Base-by-base conservation (phyloP, 2,329 filamentous ascomycete genomes). In the Penicillium sp. region DNA sequence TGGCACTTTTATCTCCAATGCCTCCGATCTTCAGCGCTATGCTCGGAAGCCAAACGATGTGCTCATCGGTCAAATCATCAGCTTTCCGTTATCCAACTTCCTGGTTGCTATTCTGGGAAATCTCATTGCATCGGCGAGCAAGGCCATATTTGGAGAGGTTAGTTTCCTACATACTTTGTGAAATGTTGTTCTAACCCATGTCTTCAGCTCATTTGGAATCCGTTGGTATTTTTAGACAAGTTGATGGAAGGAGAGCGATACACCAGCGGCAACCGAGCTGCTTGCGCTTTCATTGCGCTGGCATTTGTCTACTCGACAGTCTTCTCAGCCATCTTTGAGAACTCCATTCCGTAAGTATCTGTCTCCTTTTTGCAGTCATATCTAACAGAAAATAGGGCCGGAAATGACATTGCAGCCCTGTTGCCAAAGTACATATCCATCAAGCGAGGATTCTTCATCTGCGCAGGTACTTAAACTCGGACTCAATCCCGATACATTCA, bases 1-100 rank as follows among this genome's bases (percentile, higher is more conserved):
- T 6, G 63, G 55, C 13, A 66, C 63, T 1, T 66, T 64, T 24
- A 60, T 64, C n/a, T 71, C 66, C 38, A 77, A 76, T 56, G 75
- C 75, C 3, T 71, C 75, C 0, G 76, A 79, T 59, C 74, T 79
- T 43, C 76, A 78, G 54, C 67, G 77, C 14, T 80, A 79, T 57
- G 72, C 77, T 0, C 61, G 49, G 0, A 71, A 70, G 40, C 72
- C 75, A 1, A 72, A 69, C 9, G 76, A 80, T 55, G 71, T 75
- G 1, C 66, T 80, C 16, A 29, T 72, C 4, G 76, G 74, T 1
- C 75, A 79, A 48, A 8, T 77, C 3, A 36, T 78, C 18, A 72
- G 75, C 18, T 78, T 77, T 49, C 77, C 76, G 0, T 13, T 78
- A 0, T 65, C 75, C 2, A 76, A 73, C 55, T 54, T 76, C 5